phyloP scores from a whole-genome alignment of 441 rosid genomes.

The Caryocar brasiliense region DNA sequence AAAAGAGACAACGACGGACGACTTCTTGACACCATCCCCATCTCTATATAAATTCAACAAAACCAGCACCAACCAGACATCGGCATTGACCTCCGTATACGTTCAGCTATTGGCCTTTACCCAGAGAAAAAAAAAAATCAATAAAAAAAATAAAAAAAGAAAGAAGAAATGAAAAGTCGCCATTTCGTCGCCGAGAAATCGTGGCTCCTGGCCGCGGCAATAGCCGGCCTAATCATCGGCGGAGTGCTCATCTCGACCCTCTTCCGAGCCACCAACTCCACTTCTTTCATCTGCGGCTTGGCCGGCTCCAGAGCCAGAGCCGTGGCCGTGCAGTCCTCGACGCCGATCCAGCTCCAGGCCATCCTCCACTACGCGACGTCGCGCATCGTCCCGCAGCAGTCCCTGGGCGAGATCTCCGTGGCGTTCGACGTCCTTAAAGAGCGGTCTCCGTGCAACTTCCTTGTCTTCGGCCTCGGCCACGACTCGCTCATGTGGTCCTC shows the following conservation, averaged over 20 bases:
- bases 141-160: background rate
- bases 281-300: constrained; percentile 37
- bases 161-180: constrained; percentile 18
- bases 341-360: constrained; percentile 63
- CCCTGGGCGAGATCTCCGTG: constrained; percentile 44
- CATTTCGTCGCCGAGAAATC: constrained; percentile 27
- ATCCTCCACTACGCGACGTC: constrained; percentile 88
- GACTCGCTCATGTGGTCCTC: constrained; percentile 91
- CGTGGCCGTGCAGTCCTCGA: constrained; percentile 28
- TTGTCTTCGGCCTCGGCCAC: constrained; percentile 77
- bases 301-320: constrained; percentile 17
- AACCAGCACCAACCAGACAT: too few relatives aligned
- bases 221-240: constrained; percentile 38
- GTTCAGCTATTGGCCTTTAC: too few relatives aligned
- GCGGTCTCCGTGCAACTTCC: constrained; percentile 61
- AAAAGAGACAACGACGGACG: too few relatives aligned
- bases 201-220: constrained; percentile 23
- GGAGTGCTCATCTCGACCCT: constrained; percentile 34
- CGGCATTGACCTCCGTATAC: too few relatives aligned
- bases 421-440: constrained; percentile 52
- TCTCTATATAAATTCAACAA: too few relatives aligned
- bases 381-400: constrained; percentile 53
- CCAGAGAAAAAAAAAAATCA: too few relatives aligned
- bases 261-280: constrained; percentile 29
- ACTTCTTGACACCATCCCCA: too few relatives aligned